Percentiles rank a stretch among this genome's conserved stretches.
phyloP scores from a whole-genome alignment of 2,329 filamentous ascomycete species.

The Colletotrichum nymphaeae region DNA sequence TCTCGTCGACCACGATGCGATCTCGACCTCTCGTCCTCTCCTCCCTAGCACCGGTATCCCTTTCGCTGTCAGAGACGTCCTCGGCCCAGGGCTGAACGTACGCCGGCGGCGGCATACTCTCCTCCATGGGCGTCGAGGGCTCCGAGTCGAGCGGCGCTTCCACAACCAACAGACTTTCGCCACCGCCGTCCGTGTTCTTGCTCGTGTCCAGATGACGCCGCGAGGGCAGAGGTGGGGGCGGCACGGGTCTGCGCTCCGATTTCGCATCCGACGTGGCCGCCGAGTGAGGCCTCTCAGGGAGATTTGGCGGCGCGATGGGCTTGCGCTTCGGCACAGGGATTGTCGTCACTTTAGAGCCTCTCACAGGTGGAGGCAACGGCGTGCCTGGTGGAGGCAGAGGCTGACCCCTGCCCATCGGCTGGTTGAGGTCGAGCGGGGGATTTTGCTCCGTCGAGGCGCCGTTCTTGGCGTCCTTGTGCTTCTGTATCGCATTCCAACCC shows the following conservation, averaged over 20 bases:
- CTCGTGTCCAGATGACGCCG: constrained; percentile 50
- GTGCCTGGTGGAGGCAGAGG: constrained; percentile 85
- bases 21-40: background rate
- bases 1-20: background rate
- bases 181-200: constrained; percentile 45
- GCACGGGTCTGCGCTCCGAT: constrained; percentile 44
- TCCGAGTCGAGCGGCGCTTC: constrained; percentile 73
- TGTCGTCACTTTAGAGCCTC: constrained; percentile 67
- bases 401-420: constrained; percentile 85
- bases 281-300: constrained; percentile 34
- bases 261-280: constrained; percentile 28
- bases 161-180: constrained; percentile 71
- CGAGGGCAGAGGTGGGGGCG: constrained; percentile 62
- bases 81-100: constrained; percentile 32
- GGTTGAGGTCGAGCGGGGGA: constrained; percentile 57
- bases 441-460: constrained; percentile 33
- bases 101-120: constrained; percentile 35
- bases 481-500: constrained; percentile 68
- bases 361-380: constrained; percentile 78
- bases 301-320: constrained; percentile 57
- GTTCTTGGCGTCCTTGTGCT: constrained; percentile 56
- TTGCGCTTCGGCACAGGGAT: constrained; percentile 74
- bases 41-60: background rate
- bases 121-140: constrained; percentile 61
- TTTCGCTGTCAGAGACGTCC: constrained; percentile 15